phyloP scores from a whole-genome alignment of 805 yeast genomes.

The Hanseniaspora vineae region DNA sequence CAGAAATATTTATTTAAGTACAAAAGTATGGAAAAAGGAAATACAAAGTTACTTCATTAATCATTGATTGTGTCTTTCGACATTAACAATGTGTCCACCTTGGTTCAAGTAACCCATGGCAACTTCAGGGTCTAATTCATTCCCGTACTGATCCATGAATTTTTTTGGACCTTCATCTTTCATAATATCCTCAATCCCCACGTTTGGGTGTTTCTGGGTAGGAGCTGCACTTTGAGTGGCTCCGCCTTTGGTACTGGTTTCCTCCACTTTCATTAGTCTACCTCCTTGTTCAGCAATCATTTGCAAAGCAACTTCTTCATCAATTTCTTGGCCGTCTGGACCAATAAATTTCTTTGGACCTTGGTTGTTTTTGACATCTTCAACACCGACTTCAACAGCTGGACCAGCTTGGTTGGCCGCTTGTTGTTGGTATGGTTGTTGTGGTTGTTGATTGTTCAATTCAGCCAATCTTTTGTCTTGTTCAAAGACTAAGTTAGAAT shows the following conservation, averaged over 20 bases:
- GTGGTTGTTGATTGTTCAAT: constrained; percentile 1
- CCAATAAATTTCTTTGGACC: constrained; percentile 25
- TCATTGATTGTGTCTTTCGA: constrained; percentile 3
- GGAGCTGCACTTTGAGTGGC: constrained; percentile 7
- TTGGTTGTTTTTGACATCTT: constrained; percentile 14
- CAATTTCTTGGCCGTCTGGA: constrained; percentile 25
- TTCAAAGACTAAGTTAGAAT: background rate
- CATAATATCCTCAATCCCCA: constrained; percentile 11
- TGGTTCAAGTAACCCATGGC: constrained; percentile 17
- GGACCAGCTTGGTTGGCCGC: background rate
- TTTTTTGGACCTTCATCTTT: constrained; percentile 18
- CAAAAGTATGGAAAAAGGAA: too few species aligned
- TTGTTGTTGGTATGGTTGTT: background rate
- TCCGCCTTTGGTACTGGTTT: constrained; percentile 4
- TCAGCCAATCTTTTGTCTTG: background rate
- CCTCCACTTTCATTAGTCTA: constrained; percentile 10
- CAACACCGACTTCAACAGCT: constrained; percentile 9
- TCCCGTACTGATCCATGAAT: constrained; percentile 28
- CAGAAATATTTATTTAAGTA: background rate
- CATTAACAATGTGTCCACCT: constrained; percentile 14
- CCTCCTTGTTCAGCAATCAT: constrained; percentile 18
- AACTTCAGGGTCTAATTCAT: constrained; percentile 22
- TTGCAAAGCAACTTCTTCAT: constrained; percentile 20
- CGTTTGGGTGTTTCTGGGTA: background rate
- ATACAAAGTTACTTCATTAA: too few species aligned